Evolutionary conservation across 1,139 yeast genomes (phyloP).

Genomic region (Sugiyamaella grinbergsii): DNA sequence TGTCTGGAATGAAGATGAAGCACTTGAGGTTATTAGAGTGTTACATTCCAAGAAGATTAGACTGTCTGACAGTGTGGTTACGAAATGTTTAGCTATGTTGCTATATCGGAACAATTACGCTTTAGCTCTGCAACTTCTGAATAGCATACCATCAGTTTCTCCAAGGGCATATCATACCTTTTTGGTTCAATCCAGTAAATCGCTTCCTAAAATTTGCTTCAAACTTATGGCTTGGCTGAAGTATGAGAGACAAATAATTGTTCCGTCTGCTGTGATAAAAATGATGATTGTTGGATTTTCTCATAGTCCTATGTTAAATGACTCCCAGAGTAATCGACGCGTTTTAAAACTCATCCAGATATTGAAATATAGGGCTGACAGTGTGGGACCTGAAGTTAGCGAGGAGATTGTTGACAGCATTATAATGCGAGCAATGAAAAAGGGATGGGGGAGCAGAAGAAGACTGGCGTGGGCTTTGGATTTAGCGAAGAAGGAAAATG

Average conservation of each 20-base stretch:
- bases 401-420: conserved; percentile 26
- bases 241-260: conserved; percentile 15
- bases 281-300: conserved; percentile 30
- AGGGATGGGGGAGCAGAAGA: conserved; percentile 28
- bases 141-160: conserved; percentile 20
- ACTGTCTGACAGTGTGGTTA: conserved; percentile 21
- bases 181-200: conserved; percentile 21
- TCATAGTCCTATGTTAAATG: conserved; percentile 24
- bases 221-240: conserved; percentile 28
- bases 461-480: conserved; percentile 32
- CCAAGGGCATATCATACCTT: conserved; percentile 20
- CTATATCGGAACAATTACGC: conserved; percentile 17
- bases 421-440: conserved; percentile 21
- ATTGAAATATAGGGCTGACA: conserved; percentile 24
- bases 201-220: conserved; percentile 24
- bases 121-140: conserved; percentile 24
- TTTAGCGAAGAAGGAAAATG: conserved; percentile 29
- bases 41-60: conserved; percentile 17
- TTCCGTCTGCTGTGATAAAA: conserved; percentile 27
- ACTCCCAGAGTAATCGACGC: conserved; percentile 26
- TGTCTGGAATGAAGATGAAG: conserved; percentile 23
- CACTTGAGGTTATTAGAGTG: conserved; percentile 20
- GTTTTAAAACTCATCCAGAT: conserved; percentile 25
- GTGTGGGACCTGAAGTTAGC: conserved; percentile 23
- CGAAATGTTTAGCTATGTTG: conserved; percentile 19